These are phyloP conservation scores for Royoungia palumana DNA, from an alignment of 768 basidiomycete genomes.

Conservation along the genomic window DNA sequence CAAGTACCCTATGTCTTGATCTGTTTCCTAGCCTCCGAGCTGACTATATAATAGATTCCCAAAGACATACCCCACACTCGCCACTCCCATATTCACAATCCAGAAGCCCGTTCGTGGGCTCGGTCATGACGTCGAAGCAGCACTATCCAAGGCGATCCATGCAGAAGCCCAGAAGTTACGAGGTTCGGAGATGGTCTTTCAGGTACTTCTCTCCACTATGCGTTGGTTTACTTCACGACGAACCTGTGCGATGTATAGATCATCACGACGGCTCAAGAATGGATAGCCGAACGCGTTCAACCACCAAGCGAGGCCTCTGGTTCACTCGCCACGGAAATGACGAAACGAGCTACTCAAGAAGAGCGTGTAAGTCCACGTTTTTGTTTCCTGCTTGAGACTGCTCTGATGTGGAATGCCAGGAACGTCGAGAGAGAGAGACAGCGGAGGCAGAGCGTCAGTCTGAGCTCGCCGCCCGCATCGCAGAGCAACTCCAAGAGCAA, in stretches of 20 bases:
- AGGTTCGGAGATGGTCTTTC: constrained; percentile 77
- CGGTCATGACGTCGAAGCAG: constrained; percentile 51
- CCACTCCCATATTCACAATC: constrained; percentile 64
- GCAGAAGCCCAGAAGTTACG: constrained; percentile 60
- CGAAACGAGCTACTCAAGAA: constrained; percentile 63
- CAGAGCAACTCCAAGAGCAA: constrained; percentile 60
- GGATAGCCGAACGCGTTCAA: constrained; percentile 56
- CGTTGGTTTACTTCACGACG: background rate
- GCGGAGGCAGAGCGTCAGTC: constrained; percentile 52
- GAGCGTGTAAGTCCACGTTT: constrained; percentile 47
- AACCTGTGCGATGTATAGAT: constrained; percentile 43
- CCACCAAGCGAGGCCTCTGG: constrained; percentile 59
- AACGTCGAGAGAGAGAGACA: constrained; percentile 50
- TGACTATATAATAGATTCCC: constrained; percentile 52
- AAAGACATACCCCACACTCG: constrained; percentile 75
- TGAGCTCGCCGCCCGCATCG: constrained; percentile 50
- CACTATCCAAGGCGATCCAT: constrained; percentile 57
- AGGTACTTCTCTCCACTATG: constrained; percentile 40
- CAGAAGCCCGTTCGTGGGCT: constrained; percentile 64
- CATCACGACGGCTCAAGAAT: constrained; percentile 65
- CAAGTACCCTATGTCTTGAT: constrained; percentile 46
- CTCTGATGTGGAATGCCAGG: constrained; percentile 34
- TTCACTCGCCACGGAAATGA: constrained; percentile 80
- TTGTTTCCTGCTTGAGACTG: background rate
- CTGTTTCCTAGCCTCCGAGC: background rate